Base-by-base conservation (phyloP, 2,329 filamentous ascomycete genomes). In the Fusarium sarcochroum region DNA sequence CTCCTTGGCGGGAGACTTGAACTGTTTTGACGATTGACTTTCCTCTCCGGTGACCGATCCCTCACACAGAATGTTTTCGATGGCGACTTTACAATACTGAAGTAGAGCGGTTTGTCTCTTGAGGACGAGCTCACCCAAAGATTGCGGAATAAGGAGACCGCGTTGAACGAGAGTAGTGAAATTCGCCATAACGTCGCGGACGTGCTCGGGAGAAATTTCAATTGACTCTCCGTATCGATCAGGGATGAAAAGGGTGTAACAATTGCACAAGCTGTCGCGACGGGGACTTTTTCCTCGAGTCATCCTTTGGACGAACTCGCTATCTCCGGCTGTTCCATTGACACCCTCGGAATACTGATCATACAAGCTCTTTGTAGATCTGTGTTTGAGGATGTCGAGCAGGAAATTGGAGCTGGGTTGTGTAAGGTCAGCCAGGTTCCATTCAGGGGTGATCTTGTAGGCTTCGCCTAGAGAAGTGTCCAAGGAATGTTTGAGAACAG, bases 371-470 rank as follows among this genome's bases (percentile, higher is more conserved):
- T 54, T 77, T 1, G 77, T 80, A 35, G 79, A 78, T 8, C 82
- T 76, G 35, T 81, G 69, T 23, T 79, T 77, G 5, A 85, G 61
- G 7, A 81, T 65, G 14, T 79, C 70, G 2, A 84, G 72, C 6
- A 84, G 56, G 3, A 57, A 76, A n/a, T 82, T 75, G 0, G 82
- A 76, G 3, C 69, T 72, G 0, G 78, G 72, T 1, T 74, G 68
- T 5, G 79, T 67, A 3, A 85, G 71, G 23, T 85, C 81, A 9
- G 70, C 75, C 1, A 85, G 55, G 57, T 85, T 84, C 76, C 77
- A 80, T 47, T 85, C 84, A 0, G 82, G 81, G 0, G 80, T 67
- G 4, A 83, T 44, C n/a, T 79, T 80, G 68, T 64, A 79, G 17
- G 80, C 70, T n/a, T 75, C 74, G 1, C 80, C 81, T 23, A 83